Base-by-base conservation (phyloP, 1,284 basidiomycete genomes). In the Butyriboletus appendiculatus region DNA sequence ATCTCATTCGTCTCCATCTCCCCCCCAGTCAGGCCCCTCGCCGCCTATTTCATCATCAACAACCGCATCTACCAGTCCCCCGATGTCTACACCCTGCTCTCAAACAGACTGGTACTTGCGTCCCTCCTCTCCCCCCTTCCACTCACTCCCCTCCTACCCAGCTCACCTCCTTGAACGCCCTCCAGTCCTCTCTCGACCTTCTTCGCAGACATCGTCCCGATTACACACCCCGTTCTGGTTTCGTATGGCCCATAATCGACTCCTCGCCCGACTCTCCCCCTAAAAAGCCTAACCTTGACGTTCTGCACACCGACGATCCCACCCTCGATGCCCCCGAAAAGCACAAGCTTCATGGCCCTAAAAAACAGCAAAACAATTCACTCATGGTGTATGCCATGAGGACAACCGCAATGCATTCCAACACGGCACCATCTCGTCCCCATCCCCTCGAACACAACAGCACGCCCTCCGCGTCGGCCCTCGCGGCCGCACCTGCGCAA, bases 11-110 rank as follows among this genome's bases (percentile, higher is more conserved):
- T 24, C 52, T 34, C 0, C 50, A 45, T 22, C 48, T 55, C 37
- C 50, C 40, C 48, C 30, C 32, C 64, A 91, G 91, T 88, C 38
- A 79, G 80, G 57, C 86, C 90, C 4, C 70, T 93, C 52, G 87
- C 85, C 16, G 87, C 85, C 11, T 94, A 92, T 70, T 94, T 93
- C 66, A 82, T 94, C 64, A 82, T 91, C 73, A 88, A 93, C 71
- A 88, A 88, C 67, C 84, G 88, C 57, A 92, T 94, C 58, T 94
- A 94, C 67, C 89, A 92, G 65, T 85, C 90, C 1, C 92, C 92
- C 26, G 88, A 92, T 61, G 75, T 94, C 30, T 92, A 94, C 65
- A 85, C 83, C 10, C 78, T 94, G 4, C 74, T 94, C 35, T 92
- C 91, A 42, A 91, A 91, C 63, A 85, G 92, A 61, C 73, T 94